Evolutionary conservation across 176 grass and related monocot genomes (phyloP), one percentile per base, ranked within the genome.

Genomic region (Oryza brachyantha): DNA sequence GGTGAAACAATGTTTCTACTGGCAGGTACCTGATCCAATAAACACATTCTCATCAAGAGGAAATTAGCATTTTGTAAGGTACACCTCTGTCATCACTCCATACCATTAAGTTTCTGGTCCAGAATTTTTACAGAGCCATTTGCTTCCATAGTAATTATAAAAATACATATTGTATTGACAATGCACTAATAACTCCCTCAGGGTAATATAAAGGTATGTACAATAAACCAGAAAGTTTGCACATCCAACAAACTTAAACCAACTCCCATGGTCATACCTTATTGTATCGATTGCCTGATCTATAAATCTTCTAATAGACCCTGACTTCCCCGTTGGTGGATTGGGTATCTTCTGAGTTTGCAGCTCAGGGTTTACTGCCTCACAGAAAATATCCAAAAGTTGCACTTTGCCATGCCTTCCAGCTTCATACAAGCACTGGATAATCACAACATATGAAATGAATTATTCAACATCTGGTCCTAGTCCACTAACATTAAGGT

Each of bases 391-490:
- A 83, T 97, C 91, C 52, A 97, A 74, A 70, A 94, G 80, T 73
- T 88, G 91, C 62, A 97, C 73, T 83, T 90, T 90, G 57, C 77
- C 88, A 62, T 82, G 68, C 70, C 76, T 93, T 86, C 89, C 91
- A 77, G 84, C 84, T 90, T 97, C 94, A 84, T 81, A 97, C 72
- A 97, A 88, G 73, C 94, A 97, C 91, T 93, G 78, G 31, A 76
- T 32, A 59, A 83, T 86, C 67, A 76, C 21, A 72, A 28, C 61
- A 43, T 80, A 66, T 21, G 25, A 75, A 13, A 69, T 17, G 75
- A 10, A 22, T 50, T 76, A 45, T 70, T 70, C 9, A 31, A 13
- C 9, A n/a, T 9, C 14, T 42, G 41, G 28, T n/a, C n/a, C 54
- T 28, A 29, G n/a, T n/a, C n/a, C n/a, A n/a, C n/a, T 67, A 63